Conservation (phyloP, 176 grass and related monocot species). For the Oryza glaberrima region DNA sequence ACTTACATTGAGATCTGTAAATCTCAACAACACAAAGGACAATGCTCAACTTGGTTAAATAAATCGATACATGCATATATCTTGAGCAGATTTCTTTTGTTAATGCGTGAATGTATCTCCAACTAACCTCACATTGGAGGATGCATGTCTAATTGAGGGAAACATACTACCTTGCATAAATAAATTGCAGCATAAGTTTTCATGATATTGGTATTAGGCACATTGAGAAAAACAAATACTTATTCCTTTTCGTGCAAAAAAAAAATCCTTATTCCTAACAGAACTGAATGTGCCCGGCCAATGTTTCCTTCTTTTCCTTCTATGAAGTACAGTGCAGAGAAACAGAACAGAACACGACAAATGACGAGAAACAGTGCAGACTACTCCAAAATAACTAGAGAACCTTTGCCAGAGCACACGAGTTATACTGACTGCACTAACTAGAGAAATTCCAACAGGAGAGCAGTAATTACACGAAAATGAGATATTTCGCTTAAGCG, state of each 20-base stretch:
- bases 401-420: too few relatives aligned
- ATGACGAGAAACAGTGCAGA: background rate
- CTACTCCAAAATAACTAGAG: background rate
- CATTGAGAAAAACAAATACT: background rate
- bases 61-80: background rate
- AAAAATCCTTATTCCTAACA: background rate
- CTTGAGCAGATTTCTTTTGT: background rate
- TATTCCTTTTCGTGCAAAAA: background rate
- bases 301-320: background rate
- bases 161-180: background rate
- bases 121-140: background rate
- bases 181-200: background rate
- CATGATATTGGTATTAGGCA: background rate
- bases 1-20: background rate
- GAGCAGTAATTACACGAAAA: background rate
- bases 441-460: background rate
- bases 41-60: background rate
- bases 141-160: background rate
- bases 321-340: too few relatives aligned
- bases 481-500: background rate
- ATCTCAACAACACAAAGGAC: background rate
- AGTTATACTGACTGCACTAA: background rate
- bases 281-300: background rate
- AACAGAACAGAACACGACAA: background rate
- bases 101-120: background rate